phyloP scores from a whole-genome alignment of 2,329 filamentous ascomycete species.

The Magnaporthiopsis incrustans region DNA sequence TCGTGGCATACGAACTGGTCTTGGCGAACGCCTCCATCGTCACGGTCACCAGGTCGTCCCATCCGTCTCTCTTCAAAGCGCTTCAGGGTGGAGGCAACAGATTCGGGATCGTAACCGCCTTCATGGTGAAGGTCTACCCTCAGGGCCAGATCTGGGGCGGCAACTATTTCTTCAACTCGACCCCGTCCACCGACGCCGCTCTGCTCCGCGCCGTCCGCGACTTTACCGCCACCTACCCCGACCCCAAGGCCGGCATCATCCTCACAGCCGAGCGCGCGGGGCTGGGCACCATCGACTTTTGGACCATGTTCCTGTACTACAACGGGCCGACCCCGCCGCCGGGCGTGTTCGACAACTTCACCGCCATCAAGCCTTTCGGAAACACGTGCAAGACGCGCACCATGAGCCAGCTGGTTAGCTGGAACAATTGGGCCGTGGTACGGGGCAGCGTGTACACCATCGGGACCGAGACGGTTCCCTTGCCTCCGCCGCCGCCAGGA shows the following conservation, averaged over 20 bases:
- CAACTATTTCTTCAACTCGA: constrained; percentile 28
- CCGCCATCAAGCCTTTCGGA: constrained; percentile 31
- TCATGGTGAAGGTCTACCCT: constrained; percentile 16
- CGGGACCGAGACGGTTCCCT: constrained; percentile 18
- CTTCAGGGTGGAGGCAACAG: constrained; percentile 31
- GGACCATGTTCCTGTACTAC: constrained; percentile 56
- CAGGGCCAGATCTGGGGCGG: constrained; percentile 30
- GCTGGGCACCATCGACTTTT: constrained; percentile 38
- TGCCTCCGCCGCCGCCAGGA: constrained; percentile 9
- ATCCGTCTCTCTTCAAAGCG: constrained; percentile 31
- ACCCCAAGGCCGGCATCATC: constrained; percentile 54
- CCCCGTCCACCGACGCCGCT: constrained; percentile 17
- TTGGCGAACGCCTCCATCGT: constrained; percentile 28
- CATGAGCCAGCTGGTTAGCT: constrained; percentile 19
- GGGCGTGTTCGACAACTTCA: constrained; percentile 49
- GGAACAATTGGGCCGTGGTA: constrained; percentile 16
- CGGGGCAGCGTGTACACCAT: constrained; percentile 16
- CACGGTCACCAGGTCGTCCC: constrained; percentile 22
- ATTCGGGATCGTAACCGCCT: constrained; percentile 18
- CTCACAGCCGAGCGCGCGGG: constrained; percentile 41
- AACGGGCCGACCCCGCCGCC: constrained; percentile 45
- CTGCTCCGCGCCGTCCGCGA: constrained; percentile 32
- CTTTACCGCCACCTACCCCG: constrained; percentile 49
- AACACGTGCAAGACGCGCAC: constrained; percentile 23
- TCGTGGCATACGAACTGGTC: constrained; percentile 30